Evolutionary conservation across 1,284 basidiomycete species (phyloP), one percentile per base, ranked within the genome.

Genomic region (Schizopora paradoxa): DNA sequence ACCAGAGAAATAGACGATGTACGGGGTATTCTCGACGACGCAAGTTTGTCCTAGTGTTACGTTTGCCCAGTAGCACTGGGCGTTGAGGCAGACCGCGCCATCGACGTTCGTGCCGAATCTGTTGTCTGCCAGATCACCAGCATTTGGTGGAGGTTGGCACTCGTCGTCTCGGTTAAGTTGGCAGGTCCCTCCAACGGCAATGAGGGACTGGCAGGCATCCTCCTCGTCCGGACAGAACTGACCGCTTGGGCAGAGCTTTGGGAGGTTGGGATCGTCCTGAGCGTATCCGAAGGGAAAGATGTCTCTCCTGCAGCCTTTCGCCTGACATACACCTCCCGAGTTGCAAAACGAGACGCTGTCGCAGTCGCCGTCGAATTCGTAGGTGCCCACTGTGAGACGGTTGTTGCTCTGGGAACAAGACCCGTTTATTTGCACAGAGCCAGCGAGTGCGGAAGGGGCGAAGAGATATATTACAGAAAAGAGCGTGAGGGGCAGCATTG

Each of bases 111-210:
- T 72, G 28, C 81, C 82, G 18, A 74, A 70, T 22, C 73, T 70
- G 21, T 61, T 69, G 52, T 86, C 84, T 11, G 73, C 69, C 16
- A 91, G 72, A 4, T 86, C 74, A 44, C 64, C 65, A 54, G 65
- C 76, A 58, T 91, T 82, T 1, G 76, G 69, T 3, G 87, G 83
- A 0, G 69, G 69, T 55, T 74, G 67, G 56, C 89, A 92, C 65
- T 91, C 73, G 58, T 94, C 89, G 63, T 94, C 91, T 43, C 91
- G 79, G 62, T 92, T 86, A 48, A 93, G 76, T 64, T 93, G 89
- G 65, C 91, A 94, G 10, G 73, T 58, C 51, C 77, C 80, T 22
- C 75, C 82, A 0, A 89, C 76, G 0, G 73, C 42, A 4, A 86
- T 66, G 33, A 84, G 57, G 8, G 65, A 54, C 58, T 83, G 75